Base-by-base conservation (phyloP, 164 flowering plant species). In the Warburgia ugandensis region DNA sequence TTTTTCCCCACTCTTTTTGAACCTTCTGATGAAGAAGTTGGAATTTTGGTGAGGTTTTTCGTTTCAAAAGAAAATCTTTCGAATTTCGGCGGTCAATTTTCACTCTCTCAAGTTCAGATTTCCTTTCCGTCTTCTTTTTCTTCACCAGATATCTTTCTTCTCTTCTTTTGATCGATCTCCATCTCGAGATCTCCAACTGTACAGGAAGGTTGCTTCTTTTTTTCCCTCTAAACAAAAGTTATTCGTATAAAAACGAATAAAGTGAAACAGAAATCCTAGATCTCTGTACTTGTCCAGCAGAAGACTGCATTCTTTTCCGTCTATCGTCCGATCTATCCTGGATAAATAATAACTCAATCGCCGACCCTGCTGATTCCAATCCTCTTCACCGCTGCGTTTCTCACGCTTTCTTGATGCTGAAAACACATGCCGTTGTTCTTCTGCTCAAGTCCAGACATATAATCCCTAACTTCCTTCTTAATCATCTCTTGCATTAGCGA, bases 401-500 rank as follows among this genome's bases (percentile, higher is more conserved):
- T 64, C 25, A 82, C 58, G 2, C 78, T 36, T 20, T 50, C 54
- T 6, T 20, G 6, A n/a, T n/a, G n/a, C 54, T 62, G 76, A 55
- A 74, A 38, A 36, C 70, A 64, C 4, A 65, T 1, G 7, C 73
- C 72, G n/a, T 58, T 59, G 56, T 65, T 78, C 44, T 71, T 77
- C 25, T 74, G 36, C n/a, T n/a, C n/a, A n/a, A 38, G 17, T 49
- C 77, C 90, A 3, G 75, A 40, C 95, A 90, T 86, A 51, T 86
- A 90, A 28, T 48, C 81, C 64, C 81, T 81, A 68, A 90, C 95
- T 65, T 90, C 97, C 62, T 39, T 77, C 62, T 65, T 76, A 25
- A 90, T 79, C 96, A 90, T 90, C 55, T 81, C 97, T 54, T 90
- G 91, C 84, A 90, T 73, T 73, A 81, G 78, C 23, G 68, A 64